phyloP scores from a whole-genome alignment of 306 rosid genomes.

The Pterocarpus macrocarpus region DNA sequence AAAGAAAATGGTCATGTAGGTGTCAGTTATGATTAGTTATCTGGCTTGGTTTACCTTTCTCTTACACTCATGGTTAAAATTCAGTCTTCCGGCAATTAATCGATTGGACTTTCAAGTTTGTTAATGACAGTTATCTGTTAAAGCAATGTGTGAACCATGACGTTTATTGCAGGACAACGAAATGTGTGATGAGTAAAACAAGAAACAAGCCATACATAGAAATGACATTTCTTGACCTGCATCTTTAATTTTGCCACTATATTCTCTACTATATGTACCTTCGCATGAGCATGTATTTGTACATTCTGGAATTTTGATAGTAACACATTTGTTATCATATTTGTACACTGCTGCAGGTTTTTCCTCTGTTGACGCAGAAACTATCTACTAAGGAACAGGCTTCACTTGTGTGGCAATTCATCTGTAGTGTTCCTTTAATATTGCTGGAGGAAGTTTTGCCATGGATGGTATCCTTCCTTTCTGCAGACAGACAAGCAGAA shows the following conservation, averaged over 20 bases:
- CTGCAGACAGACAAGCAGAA: conserved; percentile 68
- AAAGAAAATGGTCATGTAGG: conserved; percentile 15
- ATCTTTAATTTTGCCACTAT: conserved; percentile 27
- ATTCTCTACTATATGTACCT: conserved; percentile 23
- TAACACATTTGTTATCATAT: conserved; percentile 10
- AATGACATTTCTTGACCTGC: conserved; percentile 14
- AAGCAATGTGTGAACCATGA: neutral
- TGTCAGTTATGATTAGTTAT: conserved; percentile 5
- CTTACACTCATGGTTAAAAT: conserved; percentile 15
- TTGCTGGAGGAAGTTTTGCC: conserved; percentile 73
- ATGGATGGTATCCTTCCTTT: conserved; percentile 79
- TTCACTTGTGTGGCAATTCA: conserved; percentile 86
- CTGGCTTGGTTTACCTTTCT: conserved; percentile 29
- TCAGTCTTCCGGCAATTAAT: conserved; percentile 15
- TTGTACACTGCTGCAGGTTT: conserved; percentile 65
- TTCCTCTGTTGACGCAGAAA: conserved; percentile 78
- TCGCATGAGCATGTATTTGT: conserved; percentile 10
- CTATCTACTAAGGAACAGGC: conserved; percentile 78
- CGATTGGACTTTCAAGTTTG: conserved; percentile 4
- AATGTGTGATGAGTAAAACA: conserved; percentile 8
- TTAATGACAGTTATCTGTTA: neutral
- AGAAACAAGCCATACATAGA: conserved; percentile 13
- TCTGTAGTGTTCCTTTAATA: conserved; percentile 83
- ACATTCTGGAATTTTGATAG: conserved; percentile 37
- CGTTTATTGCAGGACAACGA: conserved; percentile 18